Conservation (phyloP, 495 filamentous ascomycete genomes). For the Aspergillus taichungensis region DNA sequence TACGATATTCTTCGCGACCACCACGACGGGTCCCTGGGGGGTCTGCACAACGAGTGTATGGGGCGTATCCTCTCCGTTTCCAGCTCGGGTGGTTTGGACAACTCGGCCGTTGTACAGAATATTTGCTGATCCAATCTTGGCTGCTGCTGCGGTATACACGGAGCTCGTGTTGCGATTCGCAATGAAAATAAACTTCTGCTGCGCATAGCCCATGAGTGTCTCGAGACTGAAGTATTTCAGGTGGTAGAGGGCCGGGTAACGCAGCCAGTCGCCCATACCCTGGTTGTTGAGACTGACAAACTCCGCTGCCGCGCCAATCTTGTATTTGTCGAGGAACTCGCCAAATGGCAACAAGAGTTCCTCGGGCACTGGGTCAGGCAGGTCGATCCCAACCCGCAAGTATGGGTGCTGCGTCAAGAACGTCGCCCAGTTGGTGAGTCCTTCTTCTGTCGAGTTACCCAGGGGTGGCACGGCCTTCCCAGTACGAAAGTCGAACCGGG, state of each 20-base stretch:
- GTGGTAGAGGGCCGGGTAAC: conserved; percentile 12
- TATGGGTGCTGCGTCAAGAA: conserved; percentile 30
- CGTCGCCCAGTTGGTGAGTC: conserved; percentile 10
- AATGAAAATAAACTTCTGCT: no score
- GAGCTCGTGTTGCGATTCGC: no score
- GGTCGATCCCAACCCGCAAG: conserved; percentile 29
- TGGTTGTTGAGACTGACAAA: conserved; percentile 16
- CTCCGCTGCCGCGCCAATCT: conserved; percentile 10
- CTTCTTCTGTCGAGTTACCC: background rate
- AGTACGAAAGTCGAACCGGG: background rate
- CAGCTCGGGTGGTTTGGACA: no score
- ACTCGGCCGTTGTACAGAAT: no score
- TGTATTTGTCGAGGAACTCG: conserved; percentile 38
- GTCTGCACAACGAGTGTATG: no score
- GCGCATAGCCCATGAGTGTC: no score
- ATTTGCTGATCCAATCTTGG: no score
- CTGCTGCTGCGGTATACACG: no score
- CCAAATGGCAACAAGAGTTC: conserved; percentile 40
- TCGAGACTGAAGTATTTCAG: no score
- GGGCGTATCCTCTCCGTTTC: no score
- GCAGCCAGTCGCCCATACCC: conserved; percentile 25
- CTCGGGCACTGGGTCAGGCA: conserved; percentile 39
- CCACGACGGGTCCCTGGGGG: no score
- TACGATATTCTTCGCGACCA: no score
- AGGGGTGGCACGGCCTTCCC: background rate